Conservation (phyloP, 257 asterid genomes). For the Solanum habrochaites region DNA sequence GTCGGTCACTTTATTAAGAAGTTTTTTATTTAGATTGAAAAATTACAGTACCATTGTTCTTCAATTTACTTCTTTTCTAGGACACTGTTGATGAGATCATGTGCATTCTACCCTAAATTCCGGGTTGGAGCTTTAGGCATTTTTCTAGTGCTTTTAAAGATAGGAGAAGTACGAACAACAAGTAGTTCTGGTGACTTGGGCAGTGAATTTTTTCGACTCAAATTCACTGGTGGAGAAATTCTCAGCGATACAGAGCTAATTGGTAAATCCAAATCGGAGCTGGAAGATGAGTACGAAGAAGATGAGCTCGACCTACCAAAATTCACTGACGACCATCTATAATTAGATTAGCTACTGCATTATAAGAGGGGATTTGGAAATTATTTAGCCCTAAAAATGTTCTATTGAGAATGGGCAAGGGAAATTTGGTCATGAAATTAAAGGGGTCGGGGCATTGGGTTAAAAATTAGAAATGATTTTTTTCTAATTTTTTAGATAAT, state of each 20-base stretch:
- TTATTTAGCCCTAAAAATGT: no score
- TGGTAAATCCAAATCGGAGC: slow-evolving; percentile 67
- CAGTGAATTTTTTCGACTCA: slow-evolving; percentile 45
- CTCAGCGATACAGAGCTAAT: slow-evolving; percentile 62
- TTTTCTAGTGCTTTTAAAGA: slow-evolving; percentile 57
- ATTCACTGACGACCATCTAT: slow-evolving; percentile 23
- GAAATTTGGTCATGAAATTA: no score
- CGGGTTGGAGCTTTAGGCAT: slow-evolving; percentile 90
- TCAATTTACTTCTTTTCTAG: slow-evolving; percentile 18
- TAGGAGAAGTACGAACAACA: slow-evolving; percentile 41
- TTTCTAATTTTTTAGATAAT: no score
- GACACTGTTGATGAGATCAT: slow-evolving; percentile 58
- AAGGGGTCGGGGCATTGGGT: no score
- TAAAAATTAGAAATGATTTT: no score
- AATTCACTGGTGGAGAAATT: slow-evolving; percentile 62
- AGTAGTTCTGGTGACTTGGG: slow-evolving; percentile 79
- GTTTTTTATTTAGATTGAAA: not conserved
- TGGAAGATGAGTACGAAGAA: slow-evolving; percentile 35
- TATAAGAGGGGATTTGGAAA: no score
- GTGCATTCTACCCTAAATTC: slow-evolving; percentile 61
- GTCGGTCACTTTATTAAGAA: slow-evolving; percentile 2
- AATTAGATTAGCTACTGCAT: no score
- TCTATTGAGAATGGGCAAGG: no score
- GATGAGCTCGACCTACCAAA: slow-evolving; percentile 43
- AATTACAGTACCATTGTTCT: slow-evolving; percentile 2